Evolutionary conservation across 768 basidiomycete species (phyloP), one percentile per base, ranked within the genome.

Genomic region (Suillus decipiens): DNA sequence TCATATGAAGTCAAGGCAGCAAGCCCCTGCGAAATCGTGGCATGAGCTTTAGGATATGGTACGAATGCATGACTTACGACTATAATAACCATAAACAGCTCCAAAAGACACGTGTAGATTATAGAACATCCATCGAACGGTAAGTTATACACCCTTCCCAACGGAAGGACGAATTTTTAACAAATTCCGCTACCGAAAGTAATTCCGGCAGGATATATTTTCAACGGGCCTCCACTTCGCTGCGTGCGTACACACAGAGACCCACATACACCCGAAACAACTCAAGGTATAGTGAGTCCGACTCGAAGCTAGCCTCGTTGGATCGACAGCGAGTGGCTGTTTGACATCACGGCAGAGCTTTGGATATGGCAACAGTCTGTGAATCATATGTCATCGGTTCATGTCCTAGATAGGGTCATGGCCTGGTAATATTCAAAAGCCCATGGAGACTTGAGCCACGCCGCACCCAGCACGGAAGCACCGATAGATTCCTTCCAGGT

Each of bases 391-490:
- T 34, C 19, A 28, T 41, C 5, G 19, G 24, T 41, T 24, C 56
- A 57, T 57, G 56, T 31, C 28, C 56, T 19, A 19, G 56, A 28
- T 11, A 41, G 11, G 39, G 28, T 39, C 37, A 57, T 41, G 24
- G 33, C 17, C 31, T 19, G 31, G 51, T 53, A 36, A n/a, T 34
- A n/a, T 53, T 53, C 51, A 53, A 53, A 33, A 34, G 39, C 56
- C 24, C 56, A 39, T 24, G 37, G 56, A 57, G 37, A 63, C 59
- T 33, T 36, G 63, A 51, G 42, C 36, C 59, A 62, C 7, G 50
- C 36, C 63, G 61, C 63, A 28, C 63, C 36, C 22, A 39, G 63
- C 62, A 57, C 63, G 63, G 53, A 64, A 56, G 43, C 63, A 64
- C 63, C 63, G 63, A 64, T 59, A 64, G 41, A 47, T 36, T 31